phyloP scores from a whole-genome alignment of 2,329 filamentous ascomycete genomes.

The Xylaria sp. region DNA sequence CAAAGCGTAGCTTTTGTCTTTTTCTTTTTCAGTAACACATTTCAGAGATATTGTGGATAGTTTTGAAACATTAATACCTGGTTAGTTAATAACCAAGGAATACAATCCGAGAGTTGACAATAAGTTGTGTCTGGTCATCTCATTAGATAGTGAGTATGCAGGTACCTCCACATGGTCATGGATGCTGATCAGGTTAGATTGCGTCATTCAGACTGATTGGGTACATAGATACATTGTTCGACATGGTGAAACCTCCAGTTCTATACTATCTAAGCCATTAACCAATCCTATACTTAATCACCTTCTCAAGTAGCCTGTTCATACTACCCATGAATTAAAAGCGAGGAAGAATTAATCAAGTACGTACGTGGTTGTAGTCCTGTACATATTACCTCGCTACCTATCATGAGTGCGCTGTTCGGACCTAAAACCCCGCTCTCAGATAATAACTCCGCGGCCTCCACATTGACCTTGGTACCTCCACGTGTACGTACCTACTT shows the following conservation, averaged over 20 bases:
- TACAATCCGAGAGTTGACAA: conserved; percentile 1
- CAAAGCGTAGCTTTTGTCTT: background rate
- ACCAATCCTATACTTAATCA: background rate
- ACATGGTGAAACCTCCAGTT: background rate
- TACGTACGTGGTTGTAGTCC: too few relatives aligned
- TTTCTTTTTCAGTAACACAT: background rate
- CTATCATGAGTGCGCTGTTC: background rate
- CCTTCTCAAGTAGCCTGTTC: too few relatives aligned
- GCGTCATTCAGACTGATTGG: background rate
- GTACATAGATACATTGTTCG: background rate
- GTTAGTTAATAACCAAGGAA: background rate
- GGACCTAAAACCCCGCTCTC: conserved; percentile 6
- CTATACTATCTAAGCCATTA: background rate
- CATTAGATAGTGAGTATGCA: background rate
- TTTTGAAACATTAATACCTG: background rate
- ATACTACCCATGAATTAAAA: too few relatives aligned
- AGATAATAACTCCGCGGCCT: background rate
- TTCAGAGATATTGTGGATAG: background rate
- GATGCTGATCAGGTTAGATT: conserved; percentile 6
- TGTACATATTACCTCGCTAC: background rate
- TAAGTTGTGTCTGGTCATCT: background rate
- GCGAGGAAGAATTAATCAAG: background rate
- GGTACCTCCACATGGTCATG: conserved; percentile 4
- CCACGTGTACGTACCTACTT: too few relatives aligned
- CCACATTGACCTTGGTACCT: background rate